These are phyloP conservation scores for Speleostelium caveatum DNA, from an alignment of 78 protist genomes.

Conservation along the genomic window DNA sequence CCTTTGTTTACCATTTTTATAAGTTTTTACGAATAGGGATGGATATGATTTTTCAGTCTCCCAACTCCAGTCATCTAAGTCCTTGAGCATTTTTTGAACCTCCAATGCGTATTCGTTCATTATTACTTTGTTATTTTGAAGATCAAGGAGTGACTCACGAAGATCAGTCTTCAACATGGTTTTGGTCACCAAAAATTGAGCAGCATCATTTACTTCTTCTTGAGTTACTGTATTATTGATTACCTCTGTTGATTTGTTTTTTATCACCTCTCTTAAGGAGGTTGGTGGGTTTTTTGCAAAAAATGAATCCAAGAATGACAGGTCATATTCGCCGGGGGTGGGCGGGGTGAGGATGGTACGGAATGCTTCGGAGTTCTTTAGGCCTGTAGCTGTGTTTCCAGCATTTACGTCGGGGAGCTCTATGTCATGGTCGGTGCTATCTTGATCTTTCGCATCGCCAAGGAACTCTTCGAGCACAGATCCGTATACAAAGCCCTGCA, in stretches of 20 bases:
- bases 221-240: neutral
- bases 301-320: neutral
- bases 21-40: too few species aligned
- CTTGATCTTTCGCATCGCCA: neutral
- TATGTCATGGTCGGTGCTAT: neutral
- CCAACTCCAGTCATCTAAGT: neutral
- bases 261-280: neutral
- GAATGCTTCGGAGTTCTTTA: neutral
- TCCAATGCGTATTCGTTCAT: neutral
- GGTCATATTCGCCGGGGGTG: neutral
- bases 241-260: neutral
- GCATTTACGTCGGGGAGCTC: too few species aligned
- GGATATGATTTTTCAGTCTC: too few species aligned
- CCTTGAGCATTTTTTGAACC: neutral
- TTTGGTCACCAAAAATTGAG: neutral
- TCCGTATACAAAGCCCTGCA: slow-evolving; percentile 2
- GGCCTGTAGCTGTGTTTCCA: neutral
- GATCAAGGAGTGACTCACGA: neutral
- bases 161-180: neutral
- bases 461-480: neutral
- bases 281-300: neutral
- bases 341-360: neutral
- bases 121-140: neutral
- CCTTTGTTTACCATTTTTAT: too few species aligned
- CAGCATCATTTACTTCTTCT: neutral